Conservation (phyloP, 805 yeast species). For the Monosporozyma aquatica region DNA sequence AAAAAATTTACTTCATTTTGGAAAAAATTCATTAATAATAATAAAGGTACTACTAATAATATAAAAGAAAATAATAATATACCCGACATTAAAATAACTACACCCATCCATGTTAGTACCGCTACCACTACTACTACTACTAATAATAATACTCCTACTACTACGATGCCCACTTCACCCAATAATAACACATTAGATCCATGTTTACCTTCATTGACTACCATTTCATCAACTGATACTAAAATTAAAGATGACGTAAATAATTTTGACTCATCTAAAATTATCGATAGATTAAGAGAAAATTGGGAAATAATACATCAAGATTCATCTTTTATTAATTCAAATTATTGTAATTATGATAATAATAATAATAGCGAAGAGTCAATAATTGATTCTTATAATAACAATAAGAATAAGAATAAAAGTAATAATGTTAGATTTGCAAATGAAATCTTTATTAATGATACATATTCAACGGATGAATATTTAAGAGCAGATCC, state of each 20-base stretch:
- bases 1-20: constrained; percentile 6
- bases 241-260: not conserved
- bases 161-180: too few relatives aligned
- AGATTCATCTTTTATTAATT: constrained; percentile 1
- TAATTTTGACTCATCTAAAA: not conserved
- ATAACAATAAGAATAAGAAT: constrained; percentile 6
- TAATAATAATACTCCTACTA: not conserved
- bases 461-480: constrained; percentile 22
- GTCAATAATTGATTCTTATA: constrained; percentile 2
- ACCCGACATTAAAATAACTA: not conserved
- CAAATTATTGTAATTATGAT: not conserved
- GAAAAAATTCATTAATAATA: not conserved
- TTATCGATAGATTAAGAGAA: constrained; percentile 11
- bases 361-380: too few relatives aligned
- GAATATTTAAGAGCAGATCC: constrained; percentile 25
- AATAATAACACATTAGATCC: not conserved
- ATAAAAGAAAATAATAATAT: too few relatives aligned
- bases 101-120: not conserved
- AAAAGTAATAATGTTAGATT: too few relatives aligned
- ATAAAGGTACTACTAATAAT: too few relatives aligned
- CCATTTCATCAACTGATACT: not conserved
- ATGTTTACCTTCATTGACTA: not conserved
- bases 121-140: not conserved
- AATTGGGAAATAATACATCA: constrained; percentile 21
- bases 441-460: constrained; percentile 20